Evolutionary conservation across 2,329 filamentous ascomycete species (phyloP), one percentile per base, ranked within the genome.

Genomic region (Aspergillus nomiae): DNA sequence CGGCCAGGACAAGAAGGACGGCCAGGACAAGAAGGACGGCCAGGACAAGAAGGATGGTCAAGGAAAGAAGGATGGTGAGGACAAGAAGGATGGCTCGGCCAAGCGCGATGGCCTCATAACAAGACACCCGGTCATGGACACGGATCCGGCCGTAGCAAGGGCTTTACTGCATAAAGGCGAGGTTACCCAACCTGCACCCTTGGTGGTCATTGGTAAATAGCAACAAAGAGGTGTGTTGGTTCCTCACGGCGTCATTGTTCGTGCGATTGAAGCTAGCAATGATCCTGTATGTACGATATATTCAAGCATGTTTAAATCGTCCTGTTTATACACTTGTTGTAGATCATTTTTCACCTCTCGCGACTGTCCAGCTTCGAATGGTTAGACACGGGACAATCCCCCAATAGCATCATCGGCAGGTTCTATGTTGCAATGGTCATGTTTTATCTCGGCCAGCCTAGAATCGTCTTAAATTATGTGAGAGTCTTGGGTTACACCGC

Each of bases 401-500:
- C 28, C 30, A 26, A 55, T 38, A 55, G 21, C 51, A 38, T 38
- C 51, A 38, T 55, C 24, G 19, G 9, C 34, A 0, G 3, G n/a
- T 8, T 26, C n/a, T 6, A 55, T 55, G 32, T 55, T 55, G 51
- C 21, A 55, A 55, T 26, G 4, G 12, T 10, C 16, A 16, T 11
- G 46, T 50, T 26, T 16, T 26, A 1, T 14, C 45, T 24, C 7
- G 41, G n/a, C 3, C 11, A 21, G 21, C 3, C 12, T 19, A 24
- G 24, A 30, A 50, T 50, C 26, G 14, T 50, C 14, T 8, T 32
- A 9, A 32, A n/a, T 21, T n/a, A n/a, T 51, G 60, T 50, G 19
- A 36, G 16, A 50, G 60, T 54, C 60, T 62, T 62, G 60, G 60
- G 60, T 62, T 62, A 54, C 60, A 62, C 36, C 48, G 57, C 55